These are phyloP conservation scores for Phytophthora niederhauseri DNA, from an alignment of 352 stramenopile species.

Conservation along the genomic window DNA sequence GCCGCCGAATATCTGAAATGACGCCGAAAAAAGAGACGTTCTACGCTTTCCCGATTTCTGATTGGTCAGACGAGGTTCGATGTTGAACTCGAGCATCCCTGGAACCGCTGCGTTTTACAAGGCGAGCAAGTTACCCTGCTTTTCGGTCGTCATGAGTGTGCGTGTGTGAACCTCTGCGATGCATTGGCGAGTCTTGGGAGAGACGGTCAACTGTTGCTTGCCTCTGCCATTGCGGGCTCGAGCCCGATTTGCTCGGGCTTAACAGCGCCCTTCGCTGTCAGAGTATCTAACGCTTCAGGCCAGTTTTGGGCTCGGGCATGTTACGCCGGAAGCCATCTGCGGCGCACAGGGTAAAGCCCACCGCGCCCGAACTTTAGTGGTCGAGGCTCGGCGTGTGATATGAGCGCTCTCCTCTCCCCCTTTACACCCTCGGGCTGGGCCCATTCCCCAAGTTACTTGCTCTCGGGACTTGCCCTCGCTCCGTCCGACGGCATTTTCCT, in stretches of 20 bases:
- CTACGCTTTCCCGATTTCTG: constrained; percentile 9
- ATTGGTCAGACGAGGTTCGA: constrained; percentile 25
- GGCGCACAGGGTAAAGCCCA: constrained; percentile 28
- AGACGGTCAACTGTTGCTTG: constrained; percentile 21
- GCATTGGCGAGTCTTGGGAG: constrained; percentile 19
- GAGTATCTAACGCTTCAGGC: constrained; percentile 30
- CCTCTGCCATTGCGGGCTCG: constrained; percentile 29
- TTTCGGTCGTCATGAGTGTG: background rate
- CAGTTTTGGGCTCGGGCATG: constrained; percentile 21
- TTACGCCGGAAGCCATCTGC: constrained; percentile 34
- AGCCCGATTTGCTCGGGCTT: constrained; percentile 23
- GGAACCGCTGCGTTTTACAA: background rate
- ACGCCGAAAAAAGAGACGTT: constrained; percentile 24
- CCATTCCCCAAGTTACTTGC: constrained; percentile 17
- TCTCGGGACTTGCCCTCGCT: constrained; percentile 11
- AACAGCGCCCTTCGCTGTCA: constrained; percentile 9
- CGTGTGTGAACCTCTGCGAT: background rate
- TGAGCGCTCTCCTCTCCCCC: constrained; percentile 14
- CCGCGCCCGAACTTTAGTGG: constrained; percentile 35
- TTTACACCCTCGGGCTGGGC: background rate
- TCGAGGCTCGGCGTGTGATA: constrained; percentile 8
- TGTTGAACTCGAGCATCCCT: constrained; percentile 17
- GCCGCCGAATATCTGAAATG: constrained; percentile 17
- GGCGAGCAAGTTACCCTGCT: background rate
- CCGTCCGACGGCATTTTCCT: constrained; percentile 13